Conservation (phyloP, 2,329 filamentous ascomycete genomes). For the Penicillium palitans region DNA sequence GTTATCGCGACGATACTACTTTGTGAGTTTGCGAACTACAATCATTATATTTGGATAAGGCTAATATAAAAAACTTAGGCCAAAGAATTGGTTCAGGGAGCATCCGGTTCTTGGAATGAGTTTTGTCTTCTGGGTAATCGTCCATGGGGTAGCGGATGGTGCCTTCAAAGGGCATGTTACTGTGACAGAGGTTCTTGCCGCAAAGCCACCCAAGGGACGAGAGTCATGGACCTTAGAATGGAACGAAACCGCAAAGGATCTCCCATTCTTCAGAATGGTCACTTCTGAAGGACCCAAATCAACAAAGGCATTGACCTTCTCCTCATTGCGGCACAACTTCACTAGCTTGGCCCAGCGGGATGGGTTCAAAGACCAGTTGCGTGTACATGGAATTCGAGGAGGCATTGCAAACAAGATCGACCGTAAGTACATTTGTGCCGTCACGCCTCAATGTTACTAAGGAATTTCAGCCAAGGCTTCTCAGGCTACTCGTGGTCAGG, state of each 20-base stretch:
- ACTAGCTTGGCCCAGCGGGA: constrained; percentile 13
- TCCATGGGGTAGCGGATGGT: constrained; percentile 18
- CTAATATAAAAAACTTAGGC: constrained; percentile 2
- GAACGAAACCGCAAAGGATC: constrained; percentile 9
- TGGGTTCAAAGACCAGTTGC: constrained; percentile 15
- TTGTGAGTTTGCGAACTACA: background rate
- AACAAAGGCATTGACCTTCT: constrained; percentile 16
- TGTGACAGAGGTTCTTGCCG: constrained; percentile 16
- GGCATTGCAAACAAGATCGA: constrained; percentile 15
- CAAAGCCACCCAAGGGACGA: constrained; percentile 15
- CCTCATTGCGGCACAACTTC: constrained; percentile 18
- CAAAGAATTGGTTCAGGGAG: constrained; percentile 24
- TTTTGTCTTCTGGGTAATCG: constrained; percentile 27
- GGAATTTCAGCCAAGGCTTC: constrained; percentile 13
- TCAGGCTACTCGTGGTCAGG: constrained; percentile 19
- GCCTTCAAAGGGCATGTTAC: constrained; percentile 22
- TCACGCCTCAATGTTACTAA: background rate
- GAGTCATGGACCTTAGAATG: constrained; percentile 23
- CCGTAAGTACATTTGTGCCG: constrained; percentile 1
- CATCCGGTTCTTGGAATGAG: constrained; percentile 18
- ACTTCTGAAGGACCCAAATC: constrained; percentile 8
- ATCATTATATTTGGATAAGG: background rate
- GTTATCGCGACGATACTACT: too few relatives aligned
- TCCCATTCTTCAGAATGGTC: constrained; percentile 20
- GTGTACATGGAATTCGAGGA: constrained; percentile 17